Evolutionary conservation across 2,329 filamentous ascomycete species (phyloP).

Genomic region (Pezicula neosporulosa): DNA sequence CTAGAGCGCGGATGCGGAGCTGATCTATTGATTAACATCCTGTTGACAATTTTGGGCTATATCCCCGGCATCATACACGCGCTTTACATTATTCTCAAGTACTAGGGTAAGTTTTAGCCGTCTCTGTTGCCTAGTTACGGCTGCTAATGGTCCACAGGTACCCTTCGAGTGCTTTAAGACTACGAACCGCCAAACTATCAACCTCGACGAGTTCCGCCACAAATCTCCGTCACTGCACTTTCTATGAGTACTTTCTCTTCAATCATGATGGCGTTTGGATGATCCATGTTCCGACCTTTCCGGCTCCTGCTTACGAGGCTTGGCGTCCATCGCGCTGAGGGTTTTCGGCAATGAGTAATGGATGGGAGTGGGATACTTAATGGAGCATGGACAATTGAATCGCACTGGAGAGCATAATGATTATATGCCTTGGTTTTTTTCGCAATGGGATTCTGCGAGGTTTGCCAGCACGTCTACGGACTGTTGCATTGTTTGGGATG

Average conservation of each 20-base stretch:
- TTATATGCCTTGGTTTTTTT: background rate
- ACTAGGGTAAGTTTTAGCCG: constrained; percentile 79
- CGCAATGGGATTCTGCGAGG: background rate
- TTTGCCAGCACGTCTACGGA: constrained; percentile 19
- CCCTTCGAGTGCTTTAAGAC: no score
- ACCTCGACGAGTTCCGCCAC: background rate
- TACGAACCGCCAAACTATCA: no score
- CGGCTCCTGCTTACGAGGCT: background rate
- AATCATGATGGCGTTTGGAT: background rate
- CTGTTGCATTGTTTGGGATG: constrained; percentile 8
- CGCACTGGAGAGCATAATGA: background rate
- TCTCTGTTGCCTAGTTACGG: background rate
- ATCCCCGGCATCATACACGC: constrained; percentile 89
- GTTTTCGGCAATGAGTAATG: no score
- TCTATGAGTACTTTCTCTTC: background rate
- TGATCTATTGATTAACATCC: constrained; percentile 89
- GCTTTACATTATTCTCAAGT: constrained; percentile 88
- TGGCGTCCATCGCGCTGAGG: background rate
- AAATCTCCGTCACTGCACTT: background rate
- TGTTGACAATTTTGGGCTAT: constrained; percentile 70
- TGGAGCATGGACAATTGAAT: background rate
- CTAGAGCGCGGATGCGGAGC: constrained; percentile 87
- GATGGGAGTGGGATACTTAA: background rate
- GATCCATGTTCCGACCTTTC: constrained; percentile 1
- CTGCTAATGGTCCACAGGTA: background rate